Evolutionary conservation across 805 yeast genomes (phyloP), one percentile per base, ranked within the genome.

Genomic region (Cyberlindnera saturnus): DNA sequence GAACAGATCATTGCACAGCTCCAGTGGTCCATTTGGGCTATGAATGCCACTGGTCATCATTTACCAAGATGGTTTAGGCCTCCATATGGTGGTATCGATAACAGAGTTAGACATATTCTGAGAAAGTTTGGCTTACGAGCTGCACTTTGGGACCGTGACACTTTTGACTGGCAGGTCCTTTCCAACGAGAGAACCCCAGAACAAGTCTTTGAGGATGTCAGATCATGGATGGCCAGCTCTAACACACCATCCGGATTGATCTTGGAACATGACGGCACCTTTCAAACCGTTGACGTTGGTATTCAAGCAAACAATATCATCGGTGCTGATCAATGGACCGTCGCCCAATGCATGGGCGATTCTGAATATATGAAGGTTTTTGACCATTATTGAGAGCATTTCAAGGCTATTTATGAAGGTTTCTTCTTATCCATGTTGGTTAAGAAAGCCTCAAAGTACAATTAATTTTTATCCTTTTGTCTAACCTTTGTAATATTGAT

Each of bases 21-120:
- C 32, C 82, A 90, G 62, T 91, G 99, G 99, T 81, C 95, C 2
- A 79, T 88, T 29, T 91, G 97, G 97, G 96, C 97, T 5, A 86
- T 90, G 89, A 90, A 91, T 66, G 96, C 96, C 1, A 89, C 97
- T 0, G 86, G 87, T 0, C 71, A 81, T 23, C 90, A 89, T 55
- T 60, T 86, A 9, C 99, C 99, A 6, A 83, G 82, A 56, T 91
- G 91, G 86, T 91, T 86, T 62, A 75, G 99, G 52, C 99, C 99
- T 0, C 99, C 99, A 1, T 91, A 87, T 59, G 99, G 98, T 1
- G 97, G 96, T 0, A 72, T 87, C 30, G 99, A 91, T 65, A 82
- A 89, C 60, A 69, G 98, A 42, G 84, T 91, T 1, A 69, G 98
- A 44, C 66, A 81, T 2, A 86, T 91, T 42, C 75, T 87, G 14